Percentiles rank a stretch among this genome's conserved stretches.
These are phyloP conservation scores for Malassezia arunalokei DNA, from an alignment of 1,284 basidiomycete species.

Conservation along the genomic window DNA sequence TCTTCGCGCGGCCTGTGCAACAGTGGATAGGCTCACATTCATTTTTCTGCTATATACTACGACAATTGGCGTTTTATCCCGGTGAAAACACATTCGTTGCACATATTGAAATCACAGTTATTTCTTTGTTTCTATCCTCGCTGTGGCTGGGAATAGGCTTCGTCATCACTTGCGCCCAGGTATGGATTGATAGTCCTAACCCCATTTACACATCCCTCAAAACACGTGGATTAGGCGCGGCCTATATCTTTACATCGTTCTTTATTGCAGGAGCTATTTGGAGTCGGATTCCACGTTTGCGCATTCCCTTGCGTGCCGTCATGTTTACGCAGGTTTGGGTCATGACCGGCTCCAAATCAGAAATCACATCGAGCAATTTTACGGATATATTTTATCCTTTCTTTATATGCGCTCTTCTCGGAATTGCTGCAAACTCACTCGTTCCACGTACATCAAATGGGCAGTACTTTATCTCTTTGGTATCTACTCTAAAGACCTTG, in stretches of 20 bases:
- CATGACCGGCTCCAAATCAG: slow-evolving; percentile 20
- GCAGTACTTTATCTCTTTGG: slow-evolving; percentile 9
- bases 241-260: slow-evolving; percentile 21
- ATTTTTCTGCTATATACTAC: slow-evolving; percentile 1
- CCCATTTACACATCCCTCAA: slow-evolving; percentile 15
- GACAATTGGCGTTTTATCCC: slow-evolving; percentile 25
- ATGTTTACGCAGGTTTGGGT: slow-evolving; percentile 28
- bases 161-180: slow-evolving; percentile 19
- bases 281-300: slow-evolving; percentile 27
- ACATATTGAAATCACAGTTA: slow-evolving; percentile 24
- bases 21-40: not conserved
- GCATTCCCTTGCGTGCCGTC: slow-evolving; percentile 19
- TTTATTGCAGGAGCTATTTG: slow-evolving; percentile 22
- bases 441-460: slow-evolving; percentile 24
- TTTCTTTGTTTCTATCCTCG: slow-evolving; percentile 21
- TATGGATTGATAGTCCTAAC: slow-evolving; percentile 24
- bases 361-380: slow-evolving; percentile 24
- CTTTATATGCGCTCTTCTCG: slow-evolving; percentile 21
- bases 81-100: slow-evolving; percentile 22
- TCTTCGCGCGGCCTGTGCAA: not conserved
- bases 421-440: slow-evolving; percentile 20
- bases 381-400: slow-evolving; percentile 27
- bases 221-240: slow-evolving; percentile 28
- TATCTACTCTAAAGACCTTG: not conserved
- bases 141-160: slow-evolving; percentile 21